Percentiles rank a stretch among this genome's conserved stretches.
Conservation (phyloP, 441 rosid species). For the Manihot esculenta region DNA sequence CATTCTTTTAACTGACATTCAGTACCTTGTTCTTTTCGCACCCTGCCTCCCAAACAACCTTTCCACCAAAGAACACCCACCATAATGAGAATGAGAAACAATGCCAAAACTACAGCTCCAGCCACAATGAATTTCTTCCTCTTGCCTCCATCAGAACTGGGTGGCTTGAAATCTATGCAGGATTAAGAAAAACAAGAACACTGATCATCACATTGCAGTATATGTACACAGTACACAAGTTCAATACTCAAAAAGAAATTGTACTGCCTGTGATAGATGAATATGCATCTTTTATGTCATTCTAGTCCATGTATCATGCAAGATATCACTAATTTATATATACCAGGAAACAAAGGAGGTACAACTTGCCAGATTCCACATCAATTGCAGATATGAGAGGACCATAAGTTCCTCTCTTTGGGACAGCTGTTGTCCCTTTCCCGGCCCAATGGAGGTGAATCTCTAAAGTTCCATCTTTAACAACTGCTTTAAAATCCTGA, state of each 20-base stretch:
- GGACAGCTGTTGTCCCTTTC: slow-evolving; percentile 30
- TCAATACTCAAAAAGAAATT: too few relatives aligned
- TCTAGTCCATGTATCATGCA: not conserved
- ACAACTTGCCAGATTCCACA: slow-evolving; percentile 25
- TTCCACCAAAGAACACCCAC: slow-evolving; percentile 20
- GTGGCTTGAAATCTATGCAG: slow-evolving; percentile 21
- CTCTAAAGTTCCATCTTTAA: slow-evolving; percentile 18
- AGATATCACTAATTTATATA: not conserved
- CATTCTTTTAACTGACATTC: not conserved
- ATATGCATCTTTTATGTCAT: too few relatives aligned
- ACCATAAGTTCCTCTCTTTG: slow-evolving; percentile 29
- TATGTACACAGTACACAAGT: too few relatives aligned
- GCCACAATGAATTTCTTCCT: slow-evolving; percentile 18
- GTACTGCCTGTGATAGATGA: too few relatives aligned
- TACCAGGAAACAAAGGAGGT: too few relatives aligned
- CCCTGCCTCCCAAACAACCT: slow-evolving; percentile 6
- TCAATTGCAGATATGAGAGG: slow-evolving; percentile 34
- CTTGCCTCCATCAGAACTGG: slow-evolving; percentile 6
- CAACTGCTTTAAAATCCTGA: slow-evolving; percentile 20
- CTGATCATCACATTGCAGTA: not conserved
- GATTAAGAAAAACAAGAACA: not conserved
- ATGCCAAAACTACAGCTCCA: slow-evolving; percentile 19
- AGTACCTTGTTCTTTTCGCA: slow-evolving; percentile 20
- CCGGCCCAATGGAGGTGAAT: slow-evolving; percentile 35
- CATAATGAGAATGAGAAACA: slow-evolving; percentile 16